Conservation (phyloP, 345 rosid genomes). For the Ceriops decandra region DNA sequence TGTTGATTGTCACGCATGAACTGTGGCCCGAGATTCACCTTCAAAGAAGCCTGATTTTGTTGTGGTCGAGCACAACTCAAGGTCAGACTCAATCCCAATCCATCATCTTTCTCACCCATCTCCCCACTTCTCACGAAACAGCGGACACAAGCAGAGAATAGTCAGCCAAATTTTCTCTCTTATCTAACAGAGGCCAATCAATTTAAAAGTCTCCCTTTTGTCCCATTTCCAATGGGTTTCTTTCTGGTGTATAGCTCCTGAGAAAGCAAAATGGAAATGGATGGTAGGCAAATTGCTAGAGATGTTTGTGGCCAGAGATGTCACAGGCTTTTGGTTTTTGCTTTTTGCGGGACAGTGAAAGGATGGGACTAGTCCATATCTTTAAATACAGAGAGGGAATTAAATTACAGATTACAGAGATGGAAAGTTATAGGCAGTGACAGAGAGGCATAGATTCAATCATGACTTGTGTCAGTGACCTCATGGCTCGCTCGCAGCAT, state of each 20-base stretch:
- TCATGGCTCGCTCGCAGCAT: constrained; percentile 32
- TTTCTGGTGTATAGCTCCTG: constrained; percentile 19
- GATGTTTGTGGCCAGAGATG: constrained; percentile 28
- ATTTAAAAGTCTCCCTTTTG: constrained; percentile 1
- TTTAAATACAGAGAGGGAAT: constrained; percentile 10
- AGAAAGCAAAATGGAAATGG: constrained; percentile 26
- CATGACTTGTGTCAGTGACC: constrained; percentile 57
- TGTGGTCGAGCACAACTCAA: constrained; percentile 32
- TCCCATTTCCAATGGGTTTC: neutral
- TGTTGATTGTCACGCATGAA: constrained; percentile 32
- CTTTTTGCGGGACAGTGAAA: constrained; percentile 34
- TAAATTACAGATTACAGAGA: neutral
- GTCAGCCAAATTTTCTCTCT: neutral
- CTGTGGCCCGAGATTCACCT: constrained; percentile 40
- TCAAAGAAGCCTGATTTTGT: constrained; percentile 31
- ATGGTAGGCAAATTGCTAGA: constrained; percentile 18
- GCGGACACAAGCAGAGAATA: no score
- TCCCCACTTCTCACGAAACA: constrained; percentile 3
- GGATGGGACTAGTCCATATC: constrained; percentile 46
- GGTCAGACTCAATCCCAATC: constrained; percentile 51
- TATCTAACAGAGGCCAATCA: constrained; percentile 1
- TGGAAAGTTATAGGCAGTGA: constrained; percentile 31
- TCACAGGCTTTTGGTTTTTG: constrained; percentile 34
- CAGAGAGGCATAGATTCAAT: constrained; percentile 54
- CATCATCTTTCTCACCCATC: constrained; percentile 60